Evolutionary conservation across 2,329 filamentous ascomycete species (phyloP), one percentile per base, ranked within the genome.

Genomic region (Exutisphaerella laricina): DNA sequence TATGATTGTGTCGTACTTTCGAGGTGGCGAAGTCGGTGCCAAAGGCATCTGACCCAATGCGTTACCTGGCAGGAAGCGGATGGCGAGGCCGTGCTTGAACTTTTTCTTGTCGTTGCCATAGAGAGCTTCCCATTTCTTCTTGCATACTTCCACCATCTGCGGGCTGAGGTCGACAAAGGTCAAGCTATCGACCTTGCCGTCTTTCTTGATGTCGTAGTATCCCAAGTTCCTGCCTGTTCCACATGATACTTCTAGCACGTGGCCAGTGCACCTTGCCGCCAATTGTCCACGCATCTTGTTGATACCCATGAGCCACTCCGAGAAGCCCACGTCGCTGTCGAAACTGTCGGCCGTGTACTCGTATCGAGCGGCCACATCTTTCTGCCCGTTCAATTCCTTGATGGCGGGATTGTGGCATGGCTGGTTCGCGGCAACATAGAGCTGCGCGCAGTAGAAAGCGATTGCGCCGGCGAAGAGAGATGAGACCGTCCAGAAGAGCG

Each of bases 211-310:
- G 21, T 64, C 53, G 32, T 70, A 74, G 58, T 69, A 73, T 9
- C 62, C 57, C 47, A 69, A 59, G 46, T 74, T 74, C 49, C 71
- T 61, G 12, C 70, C 71, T 0, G 71, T 74, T 5, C 71, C 71
- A 33, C 69, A 71, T 14, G 68, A 67, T 10, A 69, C 68, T 55
- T 74, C 71, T 25, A 74, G 53, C 10, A 74, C 70, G 56, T 74
- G 62, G 1, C 71, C 71, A 9, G 53, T 56, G 43, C 67, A 71
- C 51, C 62, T 59, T 25, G 54, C 47, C 3, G 65, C 62, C 18
- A 74, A 58, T 46, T 63, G 56, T 48, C 65, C 65, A 37, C 71
- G 64, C 38, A 63, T 59, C 32, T 53, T 54, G 18, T 58, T 66
- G 40, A 73, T 53, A 16, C 70, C 61, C 48, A 67, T 64, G 25